These are phyloP conservation scores for Cronartium quercuum DNA, from an alignment of 1,284 basidiomycete species.

Conservation along the genomic window DNA sequence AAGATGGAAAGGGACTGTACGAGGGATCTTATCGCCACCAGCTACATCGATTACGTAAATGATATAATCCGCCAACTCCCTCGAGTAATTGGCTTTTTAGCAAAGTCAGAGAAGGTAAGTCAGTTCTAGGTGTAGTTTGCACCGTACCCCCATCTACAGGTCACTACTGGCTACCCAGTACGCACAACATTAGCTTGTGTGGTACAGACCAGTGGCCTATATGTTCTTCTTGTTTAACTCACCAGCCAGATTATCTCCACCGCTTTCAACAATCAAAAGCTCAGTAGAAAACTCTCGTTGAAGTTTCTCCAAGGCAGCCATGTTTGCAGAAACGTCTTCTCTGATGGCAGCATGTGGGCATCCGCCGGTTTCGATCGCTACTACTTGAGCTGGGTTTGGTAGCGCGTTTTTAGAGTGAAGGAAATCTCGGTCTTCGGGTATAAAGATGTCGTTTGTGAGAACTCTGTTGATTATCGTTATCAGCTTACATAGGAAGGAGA, in stretches of 20 bases:
- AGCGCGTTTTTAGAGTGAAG: slow-evolving; percentile 86
- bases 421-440: slow-evolving; percentile 94
- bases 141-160: not conserved
- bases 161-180: not conserved
- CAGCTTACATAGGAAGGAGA: not conserved
- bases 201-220: not conserved
- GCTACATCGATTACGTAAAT: slow-evolving; percentile 69
- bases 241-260: slow-evolving; percentile 84
- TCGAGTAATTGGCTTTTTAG: slow-evolving; percentile 68
- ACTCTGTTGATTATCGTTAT: slow-evolving; percentile 50
- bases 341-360: slow-evolving; percentile 52
- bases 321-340: slow-evolving; percentile 94
- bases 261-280: slow-evolving; percentile 67
- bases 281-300: slow-evolving; percentile 64
- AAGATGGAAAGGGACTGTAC: slow-evolving; percentile 47
- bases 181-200: not conserved
- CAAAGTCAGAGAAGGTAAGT: no score
- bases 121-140: no score
- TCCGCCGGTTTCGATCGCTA: slow-evolving; percentile 80
- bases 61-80: slow-evolving; percentile 95
- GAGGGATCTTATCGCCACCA: slow-evolving; percentile 91
- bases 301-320: slow-evolving; percentile 89
- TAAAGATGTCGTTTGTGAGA: slow-evolving; percentile 96
- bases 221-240: not conserved
- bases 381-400: slow-evolving; percentile 67